Evolutionary conservation across 257 asterid genomes (phyloP).

Genomic region (Thymus mandschuricus): DNA sequence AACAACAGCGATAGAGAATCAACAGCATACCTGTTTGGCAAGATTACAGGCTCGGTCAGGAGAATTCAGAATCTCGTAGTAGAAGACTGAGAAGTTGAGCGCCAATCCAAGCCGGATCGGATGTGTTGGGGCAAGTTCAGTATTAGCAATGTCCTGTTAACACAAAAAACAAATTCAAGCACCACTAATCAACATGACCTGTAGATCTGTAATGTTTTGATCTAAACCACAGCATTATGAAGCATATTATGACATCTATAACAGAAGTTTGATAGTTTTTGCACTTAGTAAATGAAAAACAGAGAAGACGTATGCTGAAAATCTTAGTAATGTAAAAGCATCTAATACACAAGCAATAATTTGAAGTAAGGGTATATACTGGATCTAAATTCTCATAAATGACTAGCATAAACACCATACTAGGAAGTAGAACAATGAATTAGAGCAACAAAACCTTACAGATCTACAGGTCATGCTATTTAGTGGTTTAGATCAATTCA

Average conservation of each 20-base stretch:
- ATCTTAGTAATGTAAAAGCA: background rate
- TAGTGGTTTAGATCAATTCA: background rate
- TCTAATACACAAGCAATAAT: background rate
- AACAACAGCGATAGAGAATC: background rate
- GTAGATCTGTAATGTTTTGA: conserved; percentile 15
- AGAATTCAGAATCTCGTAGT: conserved; percentile 61
- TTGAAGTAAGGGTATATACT: background rate
- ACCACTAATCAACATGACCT: background rate
- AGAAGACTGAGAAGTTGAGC: conserved; percentile 60
- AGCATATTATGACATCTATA: background rate
- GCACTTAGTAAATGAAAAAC: background rate
- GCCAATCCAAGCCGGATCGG: conserved; percentile 61
- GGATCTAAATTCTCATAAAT: conserved; percentile 7
- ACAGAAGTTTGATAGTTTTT: background rate
- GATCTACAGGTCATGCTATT: too few relatives aligned
- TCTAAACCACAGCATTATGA: background rate
- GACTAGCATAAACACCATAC: background rate
- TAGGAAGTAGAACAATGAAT: background rate
- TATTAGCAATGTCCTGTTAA: conserved; percentile 49
- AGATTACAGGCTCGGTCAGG: conserved; percentile 61
- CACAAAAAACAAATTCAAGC: conserved; percentile 4
- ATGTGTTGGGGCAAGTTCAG: conserved; percentile 59
- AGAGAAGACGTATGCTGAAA: background rate
- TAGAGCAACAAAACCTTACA: too few relatives aligned
- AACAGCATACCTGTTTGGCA: conserved; percentile 51